Evolutionary conservation across 345 rosid genomes (phyloP).

Genomic region (Camelina neglecta): DNA sequence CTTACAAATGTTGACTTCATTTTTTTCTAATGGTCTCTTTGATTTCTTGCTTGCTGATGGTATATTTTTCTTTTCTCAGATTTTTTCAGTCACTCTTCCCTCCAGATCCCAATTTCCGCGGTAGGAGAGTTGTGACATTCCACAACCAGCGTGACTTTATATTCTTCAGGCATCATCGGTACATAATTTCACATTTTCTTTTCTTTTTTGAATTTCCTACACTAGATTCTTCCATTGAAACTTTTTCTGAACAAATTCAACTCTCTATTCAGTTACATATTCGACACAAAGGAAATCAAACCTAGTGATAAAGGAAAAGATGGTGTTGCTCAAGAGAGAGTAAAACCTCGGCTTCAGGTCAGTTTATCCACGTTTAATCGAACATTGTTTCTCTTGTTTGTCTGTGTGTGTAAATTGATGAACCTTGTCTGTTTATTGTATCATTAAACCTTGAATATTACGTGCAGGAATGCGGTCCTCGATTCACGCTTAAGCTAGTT

Average conservation of each 20-base stretch:
- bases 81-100: constrained; percentile 85
- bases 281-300: constrained; percentile 74
- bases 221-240: neutral
- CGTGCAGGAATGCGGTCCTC: constrained; percentile 86
- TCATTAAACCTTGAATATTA: neutral
- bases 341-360: constrained; percentile 86
- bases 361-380: constrained; percentile 5
- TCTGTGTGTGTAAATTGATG: neutral
- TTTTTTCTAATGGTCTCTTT: neutral
- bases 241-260: neutral
- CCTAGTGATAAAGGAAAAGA: constrained; percentile 54
- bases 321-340: constrained; percentile 54
- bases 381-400: neutral
- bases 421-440: neutral
- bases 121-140: constrained; percentile 90
- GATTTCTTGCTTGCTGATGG: neutral
- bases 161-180: constrained; percentile 97
- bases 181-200: constrained; percentile 5
- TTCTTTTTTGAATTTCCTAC: neutral
- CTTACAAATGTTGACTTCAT: neutral
- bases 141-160: constrained; percentile 97
- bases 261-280: constrained; percentile 63
- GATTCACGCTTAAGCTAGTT: constrained; percentile 77
- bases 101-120: constrained; percentile 79
- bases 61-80: constrained; percentile 44